Conservation (phyloP, 129 eudicot genomes). For the Artemisia argyi region DNA sequence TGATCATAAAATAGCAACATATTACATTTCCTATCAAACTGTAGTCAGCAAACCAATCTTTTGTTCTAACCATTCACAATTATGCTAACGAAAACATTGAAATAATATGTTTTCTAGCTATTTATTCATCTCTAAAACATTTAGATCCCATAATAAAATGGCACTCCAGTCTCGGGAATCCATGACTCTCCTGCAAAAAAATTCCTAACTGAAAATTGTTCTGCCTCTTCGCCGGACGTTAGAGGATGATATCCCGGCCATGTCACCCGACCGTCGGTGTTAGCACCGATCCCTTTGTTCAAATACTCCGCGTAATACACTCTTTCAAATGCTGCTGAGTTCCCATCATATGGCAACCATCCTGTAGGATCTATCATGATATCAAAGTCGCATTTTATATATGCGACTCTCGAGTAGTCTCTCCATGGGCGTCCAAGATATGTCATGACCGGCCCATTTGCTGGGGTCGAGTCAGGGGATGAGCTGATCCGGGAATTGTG, state of each 20-base stretch:
- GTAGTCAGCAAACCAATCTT: neutral
- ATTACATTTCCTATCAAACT: no score
- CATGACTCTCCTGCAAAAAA: constrained; percentile 35
- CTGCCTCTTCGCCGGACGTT: constrained; percentile 25
- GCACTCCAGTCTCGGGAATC: constrained; percentile 38
- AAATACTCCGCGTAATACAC: constrained; percentile 42
- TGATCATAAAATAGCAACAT: no score
- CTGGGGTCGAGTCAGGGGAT: constrained; percentile 20
- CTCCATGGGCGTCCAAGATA: constrained; percentile 52
- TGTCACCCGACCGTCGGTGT: constrained; percentile 34
- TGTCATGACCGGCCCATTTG: constrained; percentile 7
- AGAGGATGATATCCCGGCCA: constrained; percentile 46
- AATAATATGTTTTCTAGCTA: neutral
- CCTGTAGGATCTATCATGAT: constrained; percentile 34
- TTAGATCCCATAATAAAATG: constrained; percentile 26
- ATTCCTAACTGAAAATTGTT: constrained; percentile 23
- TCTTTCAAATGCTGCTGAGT: constrained; percentile 8
- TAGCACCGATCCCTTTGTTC: constrained; percentile 38
- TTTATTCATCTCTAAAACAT: constrained; percentile 10
- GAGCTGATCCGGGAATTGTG: constrained; percentile 35
- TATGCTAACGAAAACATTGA: neutral
- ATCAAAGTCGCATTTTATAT: constrained; percentile 25
- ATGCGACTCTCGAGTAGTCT: constrained; percentile 37
- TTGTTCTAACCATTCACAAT: neutral
- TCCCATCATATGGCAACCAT: constrained; percentile 35